Evolutionary conservation across 768 basidiomycete genomes (phyloP).

Genomic region (Russula sp.): DNA sequence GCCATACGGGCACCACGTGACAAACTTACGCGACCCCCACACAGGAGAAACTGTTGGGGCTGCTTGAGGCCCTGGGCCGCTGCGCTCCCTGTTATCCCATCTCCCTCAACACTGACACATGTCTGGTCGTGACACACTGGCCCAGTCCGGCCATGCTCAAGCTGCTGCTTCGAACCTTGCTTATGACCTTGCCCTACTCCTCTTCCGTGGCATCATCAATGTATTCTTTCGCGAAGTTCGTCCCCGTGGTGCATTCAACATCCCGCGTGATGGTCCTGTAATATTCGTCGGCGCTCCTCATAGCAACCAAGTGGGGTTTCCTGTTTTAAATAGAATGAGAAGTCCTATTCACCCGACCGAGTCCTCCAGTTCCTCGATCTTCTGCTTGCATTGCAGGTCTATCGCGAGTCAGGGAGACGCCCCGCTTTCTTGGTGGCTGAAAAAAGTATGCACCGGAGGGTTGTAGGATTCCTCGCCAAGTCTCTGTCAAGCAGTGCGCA

Average conservation of each 20-base stretch:
- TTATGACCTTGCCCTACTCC: constrained; percentile 73
- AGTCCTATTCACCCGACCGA: constrained; percentile 1
- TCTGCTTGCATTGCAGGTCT: constrained; percentile 73
- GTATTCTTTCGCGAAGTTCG: constrained; percentile 96
- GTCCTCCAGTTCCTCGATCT: constrained; percentile 80
- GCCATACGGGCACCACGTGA: too few species aligned
- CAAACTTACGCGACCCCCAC: not conserved
- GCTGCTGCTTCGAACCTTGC: constrained; percentile 24
- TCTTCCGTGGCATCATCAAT: constrained; percentile 80
- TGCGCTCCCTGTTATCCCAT: not conserved
- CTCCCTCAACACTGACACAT: constrained; percentile 26
- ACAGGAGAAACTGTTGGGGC: not conserved
- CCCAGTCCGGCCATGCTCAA: not conserved
- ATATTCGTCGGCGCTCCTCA: constrained; percentile 95
- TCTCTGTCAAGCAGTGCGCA: constrained; percentile 82
- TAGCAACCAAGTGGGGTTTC: constrained; percentile 66
- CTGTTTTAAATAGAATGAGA: not conserved
- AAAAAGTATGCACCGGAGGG: constrained; percentile 74
- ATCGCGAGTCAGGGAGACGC: constrained; percentile 71
- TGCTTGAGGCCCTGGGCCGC: not conserved
- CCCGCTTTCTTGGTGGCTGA: constrained; percentile 86
- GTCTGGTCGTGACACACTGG: not conserved
- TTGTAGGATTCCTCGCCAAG: constrained; percentile 68
- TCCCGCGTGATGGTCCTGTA: constrained; percentile 82
- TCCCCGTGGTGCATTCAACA: constrained; percentile 88